Evolutionary conservation across 441 rosid genomes (phyloP).

Genomic region (Codiaeum variegatum): DNA sequence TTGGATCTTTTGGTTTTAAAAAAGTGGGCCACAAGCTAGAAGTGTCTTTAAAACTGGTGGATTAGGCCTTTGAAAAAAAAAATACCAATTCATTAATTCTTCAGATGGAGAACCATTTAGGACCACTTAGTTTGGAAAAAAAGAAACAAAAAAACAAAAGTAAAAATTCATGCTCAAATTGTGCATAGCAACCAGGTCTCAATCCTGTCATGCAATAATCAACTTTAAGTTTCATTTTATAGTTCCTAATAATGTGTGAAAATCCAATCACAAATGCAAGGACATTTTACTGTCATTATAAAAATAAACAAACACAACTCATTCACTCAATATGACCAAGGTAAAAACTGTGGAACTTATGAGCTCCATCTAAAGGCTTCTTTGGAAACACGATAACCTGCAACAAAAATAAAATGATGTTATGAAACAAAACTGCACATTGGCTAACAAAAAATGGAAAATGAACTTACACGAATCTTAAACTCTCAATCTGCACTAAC

Average conservation of each 20-base stretch:
- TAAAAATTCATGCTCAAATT: neutral
- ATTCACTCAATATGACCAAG: slow-evolving; percentile 96
- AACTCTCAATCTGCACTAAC: slow-evolving; percentile 85
- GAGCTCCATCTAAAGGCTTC: slow-evolving; percentile 81
- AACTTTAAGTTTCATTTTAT: neutral
- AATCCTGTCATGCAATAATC: neutral
- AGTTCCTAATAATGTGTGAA: neutral
- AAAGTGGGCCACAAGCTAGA: slow-evolving; percentile 23
- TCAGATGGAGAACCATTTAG: slow-evolving; percentile 10
- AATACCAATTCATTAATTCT: neutral
- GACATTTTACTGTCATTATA: slow-evolving; percentile 20
- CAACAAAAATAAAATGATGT: slow-evolving; percentile 20
- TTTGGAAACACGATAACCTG: slow-evolving; percentile 81
- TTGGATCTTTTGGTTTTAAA: neutral
- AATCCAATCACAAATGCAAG: neutral
- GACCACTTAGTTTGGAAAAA: slow-evolving; percentile 1
- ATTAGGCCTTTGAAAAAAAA: neutral
- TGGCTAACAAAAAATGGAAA: slow-evolving; percentile 19
- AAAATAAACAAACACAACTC: slow-evolving; percentile 19
- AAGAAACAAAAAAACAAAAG: neutral
- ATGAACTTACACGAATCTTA: slow-evolving; percentile 73
- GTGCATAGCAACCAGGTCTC: neutral
- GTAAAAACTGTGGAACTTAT: slow-evolving; percentile 88
- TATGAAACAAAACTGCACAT: slow-evolving; percentile 14
- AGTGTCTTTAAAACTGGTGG: slow-evolving; percentile 23